These are phyloP conservation scores for Rosellinia necatrix DNA, from an alignment of 2,329 filamentous ascomycete genomes.

Conservation along the genomic window DNA sequence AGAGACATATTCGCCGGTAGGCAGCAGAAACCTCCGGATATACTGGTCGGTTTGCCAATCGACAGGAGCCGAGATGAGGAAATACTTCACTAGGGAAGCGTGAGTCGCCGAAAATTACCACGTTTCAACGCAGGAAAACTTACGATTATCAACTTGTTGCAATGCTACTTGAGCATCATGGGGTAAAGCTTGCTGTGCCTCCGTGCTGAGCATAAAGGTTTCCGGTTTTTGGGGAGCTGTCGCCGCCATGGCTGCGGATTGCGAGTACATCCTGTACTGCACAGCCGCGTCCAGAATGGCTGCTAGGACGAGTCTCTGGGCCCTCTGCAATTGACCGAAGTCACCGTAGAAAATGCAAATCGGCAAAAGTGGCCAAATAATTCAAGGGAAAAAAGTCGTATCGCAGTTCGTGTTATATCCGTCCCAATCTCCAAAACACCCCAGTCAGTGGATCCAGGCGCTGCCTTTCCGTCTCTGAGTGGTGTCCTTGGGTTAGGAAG, in stretches of 20 bases:
- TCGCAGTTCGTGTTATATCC: constrained; percentile 23
- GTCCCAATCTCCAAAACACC: constrained; percentile 18
- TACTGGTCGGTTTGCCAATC: constrained; percentile 98
- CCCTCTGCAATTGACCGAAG: constrained; percentile 12
- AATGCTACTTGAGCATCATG: constrained; percentile 96
- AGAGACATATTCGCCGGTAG: constrained; percentile 97
- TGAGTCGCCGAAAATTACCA: constrained; percentile 33
- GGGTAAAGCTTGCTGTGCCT: constrained; percentile 94
- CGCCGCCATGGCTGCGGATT: constrained; percentile 79
- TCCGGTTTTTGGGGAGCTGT: constrained; percentile 91
- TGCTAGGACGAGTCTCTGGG: no score
- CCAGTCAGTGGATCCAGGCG: constrained; percentile 27
- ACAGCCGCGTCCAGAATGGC: constrained; percentile 30
- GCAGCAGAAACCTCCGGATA: constrained; percentile 91
- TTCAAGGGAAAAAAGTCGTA: constrained; percentile 30
- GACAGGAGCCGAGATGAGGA: constrained; percentile 96
- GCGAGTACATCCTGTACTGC: constrained; percentile 69
- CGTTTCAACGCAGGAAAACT: no score
- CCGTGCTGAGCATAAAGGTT: constrained; percentile 97
- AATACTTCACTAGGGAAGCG: constrained; percentile 82
- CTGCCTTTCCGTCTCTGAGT: constrained; percentile 34
- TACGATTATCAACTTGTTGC: constrained; percentile 97
- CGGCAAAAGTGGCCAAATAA: constrained; percentile 23
- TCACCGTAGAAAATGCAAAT: constrained; percentile 1
- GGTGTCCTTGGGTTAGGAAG: constrained; percentile 15